Percentiles rank a stretch among this genome's conserved stretches.
These are phyloP conservation scores for Boletus pseudopeckii DNA, from an alignment of 768 basidiomycete species.

Conservation along the genomic window DNA sequence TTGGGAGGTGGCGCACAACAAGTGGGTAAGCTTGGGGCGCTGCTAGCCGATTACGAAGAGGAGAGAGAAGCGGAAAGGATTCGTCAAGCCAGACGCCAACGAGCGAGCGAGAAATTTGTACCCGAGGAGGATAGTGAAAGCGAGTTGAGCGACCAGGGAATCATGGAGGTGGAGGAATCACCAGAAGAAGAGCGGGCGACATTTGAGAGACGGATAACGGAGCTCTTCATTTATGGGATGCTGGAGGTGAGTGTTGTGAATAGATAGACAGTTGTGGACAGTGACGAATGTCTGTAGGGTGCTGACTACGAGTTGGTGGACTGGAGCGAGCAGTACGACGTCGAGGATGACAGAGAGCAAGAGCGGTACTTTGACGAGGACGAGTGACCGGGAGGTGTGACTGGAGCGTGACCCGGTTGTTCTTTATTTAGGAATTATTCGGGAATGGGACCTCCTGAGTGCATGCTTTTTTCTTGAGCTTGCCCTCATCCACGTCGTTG, in stretches of 20 bases:
- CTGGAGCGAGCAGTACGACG: slow-evolving; percentile 71
- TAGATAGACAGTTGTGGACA: not conserved
- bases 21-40: slow-evolving; percentile 64
- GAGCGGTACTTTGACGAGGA: slow-evolving; percentile 76
- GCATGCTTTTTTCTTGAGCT: slow-evolving; percentile 25
- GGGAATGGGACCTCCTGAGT: slow-evolving; percentile 3
- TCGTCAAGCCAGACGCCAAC: slow-evolving; percentile 43
- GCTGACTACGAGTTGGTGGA: slow-evolving; percentile 70
- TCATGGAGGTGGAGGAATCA: slow-evolving; percentile 39
- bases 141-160: slow-evolving; percentile 29
- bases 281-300: slow-evolving; percentile 38
- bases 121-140: slow-evolving; percentile 58
- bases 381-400: slow-evolving; percentile 25
- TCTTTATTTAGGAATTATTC: slow-evolving; percentile 16
- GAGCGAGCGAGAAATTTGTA: slow-evolving; percentile 42
- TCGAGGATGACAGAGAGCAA: slow-evolving; percentile 57
- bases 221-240: slow-evolving; percentile 72
- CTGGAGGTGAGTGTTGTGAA: slow-evolving; percentile 52
- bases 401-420: not conserved
- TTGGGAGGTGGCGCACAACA: slow-evolving; percentile 52
- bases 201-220: slow-evolving; percentile 63
- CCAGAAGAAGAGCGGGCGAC: slow-evolving; percentile 45
- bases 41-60: slow-evolving; percentile 74
- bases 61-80: slow-evolving; percentile 68
- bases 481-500: slow-evolving; percentile 39